Percentiles rank a stretch among this genome's conserved stretches.
These are phyloP conservation scores for Wickerhamiella vanderwaltii DNA, from an alignment of 805 yeast species.

Conservation along the genomic window DNA sequence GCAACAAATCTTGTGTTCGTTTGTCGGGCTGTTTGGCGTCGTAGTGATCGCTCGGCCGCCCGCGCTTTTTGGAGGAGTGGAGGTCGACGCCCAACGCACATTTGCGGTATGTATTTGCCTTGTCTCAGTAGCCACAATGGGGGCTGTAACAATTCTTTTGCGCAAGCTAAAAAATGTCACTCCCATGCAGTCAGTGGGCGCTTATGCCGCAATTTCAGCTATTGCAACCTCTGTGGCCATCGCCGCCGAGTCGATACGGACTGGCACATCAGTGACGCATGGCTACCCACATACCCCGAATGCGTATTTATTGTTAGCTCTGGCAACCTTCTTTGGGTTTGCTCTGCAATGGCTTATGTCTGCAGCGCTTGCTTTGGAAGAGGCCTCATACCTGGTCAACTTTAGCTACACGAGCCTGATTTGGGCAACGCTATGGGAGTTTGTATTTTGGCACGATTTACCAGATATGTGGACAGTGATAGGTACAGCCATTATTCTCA, in stretches of 20 bases:
- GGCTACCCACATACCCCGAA: constrained; percentile 37
- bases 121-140: not conserved
- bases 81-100: constrained; percentile 11
- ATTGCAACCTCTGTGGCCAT: constrained; percentile 43
- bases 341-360: constrained; percentile 68
- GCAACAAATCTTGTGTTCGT: constrained; percentile 57
- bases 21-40: constrained; percentile 63
- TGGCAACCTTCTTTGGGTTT: constrained; percentile 73
- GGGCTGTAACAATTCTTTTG: constrained; percentile 28
- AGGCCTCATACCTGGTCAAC: constrained; percentile 63
- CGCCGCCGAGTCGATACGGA: too few relatives aligned
- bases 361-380: constrained; percentile 71
- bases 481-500: constrained; percentile 62
- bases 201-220: constrained; percentile 52
- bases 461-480: constrained; percentile 58
- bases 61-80: constrained; percentile 47
- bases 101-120: constrained; percentile 19
- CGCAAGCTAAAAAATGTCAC: constrained; percentile 64
- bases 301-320: constrained; percentile 42
- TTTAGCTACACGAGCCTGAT: constrained; percentile 67
- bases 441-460: constrained; percentile 53
- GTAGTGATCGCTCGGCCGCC: constrained; percentile 70
- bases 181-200: constrained; percentile 66
- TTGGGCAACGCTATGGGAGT: constrained; percentile 68
- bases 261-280: too few relatives aligned